Evolutionary conservation across 2,329 filamentous ascomycete genomes (phyloP), one percentile per base, ranked within the genome.

Genomic region (Xylariaceae sp.): DNA sequence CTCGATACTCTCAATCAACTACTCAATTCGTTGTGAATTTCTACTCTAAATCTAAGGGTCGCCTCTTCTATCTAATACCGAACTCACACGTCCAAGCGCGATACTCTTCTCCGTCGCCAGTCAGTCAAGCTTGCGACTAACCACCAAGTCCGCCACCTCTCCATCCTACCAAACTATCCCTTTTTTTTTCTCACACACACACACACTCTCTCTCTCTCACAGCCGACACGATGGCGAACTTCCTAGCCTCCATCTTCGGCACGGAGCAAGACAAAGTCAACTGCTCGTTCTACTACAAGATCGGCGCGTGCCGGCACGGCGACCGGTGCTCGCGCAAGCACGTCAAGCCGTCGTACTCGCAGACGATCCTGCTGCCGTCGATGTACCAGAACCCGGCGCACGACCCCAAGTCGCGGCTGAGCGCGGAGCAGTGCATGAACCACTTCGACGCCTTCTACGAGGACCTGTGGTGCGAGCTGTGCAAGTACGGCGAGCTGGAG

Each of bases 261-360:
- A 99, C 94, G 24, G 94, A 99, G 83, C 94, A 97, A 76, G 94
- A 99, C 86, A 99, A 93, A 73, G 92, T 97, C 80, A 97, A 97
- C 84, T 97, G 94, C 84, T 94, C 89, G 53, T 99, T 99, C 85
- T 99, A 99, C 86, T 92, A 97, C 89, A 99, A 99, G 81, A 99
- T 99, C 75, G 94, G 94, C 73, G 94, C 94, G 49, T 99, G 94
- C 81, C 88, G 94, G 59, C 94, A 99, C 81, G 94, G 94, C 72
- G 94, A 99, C 78, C 91, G 94, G 70, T 99, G 94, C 83, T 95
- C 90, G 58, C 88, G 94, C 67, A 99, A 99, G 77, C 94, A 99
- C 77, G 94, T 99, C 80, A 99, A 99, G 80, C 94, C 94, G 1
- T 96, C 92, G 18, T 99, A 99, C 84, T 89, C 85, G 60, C 94